Conservation (phyloP, 768 basidiomycete genomes). For the Suillus plorans region DNA sequence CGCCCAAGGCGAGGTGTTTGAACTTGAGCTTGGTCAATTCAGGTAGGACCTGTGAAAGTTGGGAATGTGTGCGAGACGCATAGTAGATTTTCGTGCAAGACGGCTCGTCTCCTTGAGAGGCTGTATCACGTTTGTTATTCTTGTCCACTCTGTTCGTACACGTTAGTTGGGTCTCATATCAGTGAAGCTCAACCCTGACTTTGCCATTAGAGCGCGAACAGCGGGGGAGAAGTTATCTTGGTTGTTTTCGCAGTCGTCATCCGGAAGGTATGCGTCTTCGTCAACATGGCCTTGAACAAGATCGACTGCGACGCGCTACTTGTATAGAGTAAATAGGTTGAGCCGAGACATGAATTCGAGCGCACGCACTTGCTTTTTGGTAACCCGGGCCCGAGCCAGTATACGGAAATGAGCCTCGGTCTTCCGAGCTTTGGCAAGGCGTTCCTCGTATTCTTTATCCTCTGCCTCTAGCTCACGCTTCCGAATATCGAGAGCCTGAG, state of each 20-base stretch:
- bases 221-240: conserved; percentile 70
- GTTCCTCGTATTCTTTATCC: conserved; percentile 62
- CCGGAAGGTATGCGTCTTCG: conserved; percentile 76
- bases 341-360: neutral
- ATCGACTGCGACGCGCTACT: conserved; percentile 23
- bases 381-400: conserved; percentile 53
- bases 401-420: conserved; percentile 57
- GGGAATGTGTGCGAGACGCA: conserved; percentile 94
- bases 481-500: conserved; percentile 67
- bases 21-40: conserved; percentile 79
- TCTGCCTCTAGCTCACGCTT: conserved; percentile 65
- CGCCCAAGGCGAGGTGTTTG: conserved; percentile 24
- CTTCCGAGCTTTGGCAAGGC: conserved; percentile 58
- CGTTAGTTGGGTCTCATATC: conserved; percentile 7
- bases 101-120: conserved; percentile 40
- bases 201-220: conserved; percentile 76
- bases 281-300: conserved; percentile 37
- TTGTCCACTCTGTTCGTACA: conserved; percentile 18
- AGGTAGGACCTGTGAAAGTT: conserved; percentile 85
- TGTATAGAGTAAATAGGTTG: neutral
- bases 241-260: conserved; percentile 37
- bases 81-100: conserved; percentile 87
- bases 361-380: conserved; percentile 56
- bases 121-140: conserved; percentile 8
- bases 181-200: conserved; percentile 43